Conservation (phyloP, 352 stramenopile genomes). For the Phytophthora europaea region DNA sequence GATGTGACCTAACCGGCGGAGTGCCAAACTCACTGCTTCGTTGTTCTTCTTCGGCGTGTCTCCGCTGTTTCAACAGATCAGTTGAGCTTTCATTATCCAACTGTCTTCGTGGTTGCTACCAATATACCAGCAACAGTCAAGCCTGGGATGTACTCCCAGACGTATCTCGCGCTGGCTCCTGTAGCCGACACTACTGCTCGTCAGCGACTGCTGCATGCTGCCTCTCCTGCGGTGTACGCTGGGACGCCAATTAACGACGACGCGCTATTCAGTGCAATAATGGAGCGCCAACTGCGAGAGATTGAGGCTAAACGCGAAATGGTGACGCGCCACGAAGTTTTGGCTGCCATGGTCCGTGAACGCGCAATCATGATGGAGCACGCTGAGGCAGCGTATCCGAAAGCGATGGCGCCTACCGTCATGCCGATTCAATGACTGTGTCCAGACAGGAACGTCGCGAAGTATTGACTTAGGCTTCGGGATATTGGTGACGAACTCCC, state of each 20-base stretch:
- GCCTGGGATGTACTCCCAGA: not conserved
- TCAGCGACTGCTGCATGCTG: not conserved
- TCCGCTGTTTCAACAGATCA: too few relatives aligned
- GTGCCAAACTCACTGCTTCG: not conserved
- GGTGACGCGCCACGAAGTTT: not conserved
- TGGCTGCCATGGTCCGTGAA: not conserved
- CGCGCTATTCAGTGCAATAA: not conserved
- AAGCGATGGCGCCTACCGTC: not conserved
- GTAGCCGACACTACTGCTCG: not conserved
- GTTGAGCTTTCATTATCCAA: not conserved
- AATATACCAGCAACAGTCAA: not conserved
- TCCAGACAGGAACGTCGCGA: too few relatives aligned
- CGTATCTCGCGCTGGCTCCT: not conserved
- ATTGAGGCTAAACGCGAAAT: not conserved
- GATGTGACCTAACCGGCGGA: too few relatives aligned
- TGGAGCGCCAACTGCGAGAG: not conserved
- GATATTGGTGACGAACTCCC: too few relatives aligned
- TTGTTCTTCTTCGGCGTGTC: not conserved
- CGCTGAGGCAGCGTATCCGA: not conserved
- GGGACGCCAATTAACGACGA: constrained; percentile 2
- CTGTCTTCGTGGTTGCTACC: too few relatives aligned
- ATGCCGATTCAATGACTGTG: not conserved
- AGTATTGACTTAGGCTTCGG: too few relatives aligned
- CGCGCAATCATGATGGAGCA: not conserved
- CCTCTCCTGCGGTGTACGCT: not conserved